phyloP scores from a whole-genome alignment of 495 filamentous ascomycete genomes.

The Penicillium pancosmium region DNA sequence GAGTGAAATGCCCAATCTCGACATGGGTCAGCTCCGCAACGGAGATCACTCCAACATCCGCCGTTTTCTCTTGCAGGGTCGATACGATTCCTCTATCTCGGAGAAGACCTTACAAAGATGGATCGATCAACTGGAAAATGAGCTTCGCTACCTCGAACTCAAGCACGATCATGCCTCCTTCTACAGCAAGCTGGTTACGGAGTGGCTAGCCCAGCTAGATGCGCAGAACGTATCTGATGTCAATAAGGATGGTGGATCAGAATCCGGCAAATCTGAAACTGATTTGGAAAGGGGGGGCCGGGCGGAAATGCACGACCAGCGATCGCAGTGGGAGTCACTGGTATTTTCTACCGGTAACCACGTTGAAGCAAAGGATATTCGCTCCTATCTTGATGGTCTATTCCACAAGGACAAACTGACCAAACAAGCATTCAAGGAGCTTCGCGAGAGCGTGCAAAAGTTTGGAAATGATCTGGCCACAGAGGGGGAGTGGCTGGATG shows the following conservation, averaged over 20 bases:
- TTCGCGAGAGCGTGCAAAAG: slow-evolving; percentile 44
- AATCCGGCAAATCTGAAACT: slow-evolving; percentile 9
- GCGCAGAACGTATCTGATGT: slow-evolving; percentile 8
- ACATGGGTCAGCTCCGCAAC: slow-evolving; percentile 22
- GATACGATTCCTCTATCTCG: slow-evolving; percentile 59
- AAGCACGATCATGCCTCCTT: slow-evolving; percentile 64
- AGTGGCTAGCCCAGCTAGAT: slow-evolving; percentile 56
- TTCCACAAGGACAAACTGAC: slow-evolving; percentile 48
- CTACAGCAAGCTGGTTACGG: slow-evolving; percentile 63
- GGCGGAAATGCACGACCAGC: slow-evolving; percentile 53
- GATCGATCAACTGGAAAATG: slow-evolving; percentile 51
- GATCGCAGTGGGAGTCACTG: slow-evolving; percentile 56
- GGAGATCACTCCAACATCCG: slow-evolving; percentile 41
- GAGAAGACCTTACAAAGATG: slow-evolving; percentile 46
- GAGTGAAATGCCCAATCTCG: slow-evolving; percentile 18
- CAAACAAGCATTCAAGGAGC: slow-evolving; percentile 43
- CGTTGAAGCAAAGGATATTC: slow-evolving; percentile 49
- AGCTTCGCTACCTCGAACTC: slow-evolving; percentile 52
- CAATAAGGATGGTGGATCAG: slow-evolving; percentile 10
- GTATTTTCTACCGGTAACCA: slow-evolving; percentile 55
- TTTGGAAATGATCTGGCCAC: slow-evolving; percentile 48
- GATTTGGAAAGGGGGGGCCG: slow-evolving; percentile 44
- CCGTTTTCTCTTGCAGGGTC: slow-evolving; percentile 58
- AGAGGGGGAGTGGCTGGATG: slow-evolving; percentile 37
- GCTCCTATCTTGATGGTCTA: slow-evolving; percentile 52